Evolutionary conservation across 2,329 filamentous ascomycete species (phyloP), one percentile per base, ranked within the genome.

Genomic region (Didymella lethalis): DNA sequence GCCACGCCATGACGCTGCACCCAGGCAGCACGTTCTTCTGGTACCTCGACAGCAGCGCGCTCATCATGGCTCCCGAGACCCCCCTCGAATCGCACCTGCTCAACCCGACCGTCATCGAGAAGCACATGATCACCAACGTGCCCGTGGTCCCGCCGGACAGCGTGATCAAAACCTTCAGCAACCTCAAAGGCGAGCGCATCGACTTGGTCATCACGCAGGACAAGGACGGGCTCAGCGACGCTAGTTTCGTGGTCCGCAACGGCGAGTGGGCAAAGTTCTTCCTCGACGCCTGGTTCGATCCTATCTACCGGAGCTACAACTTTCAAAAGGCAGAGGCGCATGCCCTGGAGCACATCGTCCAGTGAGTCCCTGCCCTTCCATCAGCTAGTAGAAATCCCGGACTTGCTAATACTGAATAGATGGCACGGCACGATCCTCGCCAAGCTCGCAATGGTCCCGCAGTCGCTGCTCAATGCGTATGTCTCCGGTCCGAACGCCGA

Each of bases 351-450:
- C 82, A 84, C 63, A 80, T 84, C 48, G 81, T 84, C 59, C 81
- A 84, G 77, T 80, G 65, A 44, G 78, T 77, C 29, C 28, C 16
- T 23, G 3, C 23, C 23, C 23, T 23, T 23, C 23, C 23, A 23
- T 23, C 23, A 3, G 23, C 23, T 18, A 23, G 23, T 23, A 23
- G 23, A 23, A 23, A 23, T 3, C 23, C 23, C 23, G 23, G 23
- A 23, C 23, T 23, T 4, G 16, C 60, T 63, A 87, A 65, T 29
- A 51, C 4, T 14, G 92, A 20, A 32, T 25, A 94, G 97, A 82
- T 99, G 95, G 96, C 95, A 99, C 75, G 93, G 94, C 28, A 99
- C 95, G 0, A 90, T 99, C 44, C 85, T 99, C 11, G 92, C 94
- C 36, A 95, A 93, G 74, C 81, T 98, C 62, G 93, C 91, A 1